Conservation (phyloP, 1,139 yeast species). For the Eremothecium coryli region DNA sequence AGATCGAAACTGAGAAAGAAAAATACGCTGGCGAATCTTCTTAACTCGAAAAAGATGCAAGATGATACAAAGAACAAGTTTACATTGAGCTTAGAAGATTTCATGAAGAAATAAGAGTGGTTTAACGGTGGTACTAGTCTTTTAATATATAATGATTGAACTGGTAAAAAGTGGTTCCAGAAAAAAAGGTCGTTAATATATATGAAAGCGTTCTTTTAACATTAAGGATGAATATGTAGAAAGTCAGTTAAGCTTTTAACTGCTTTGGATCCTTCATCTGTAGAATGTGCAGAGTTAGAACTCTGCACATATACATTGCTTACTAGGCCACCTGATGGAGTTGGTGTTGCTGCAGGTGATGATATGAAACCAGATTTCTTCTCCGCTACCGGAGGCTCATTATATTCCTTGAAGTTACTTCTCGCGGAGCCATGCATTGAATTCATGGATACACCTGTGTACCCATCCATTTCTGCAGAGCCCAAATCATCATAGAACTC, state of each 20-base stretch:
- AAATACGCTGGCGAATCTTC: constrained; percentile 31
- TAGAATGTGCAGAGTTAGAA: neutral
- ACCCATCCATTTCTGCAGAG: constrained; percentile 1
- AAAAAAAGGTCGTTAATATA: too few species aligned
- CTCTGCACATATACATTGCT: neutral
- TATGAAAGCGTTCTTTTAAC: too few species aligned
- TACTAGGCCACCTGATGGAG: constrained; percentile 2
- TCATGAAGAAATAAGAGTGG: constrained; percentile 33
- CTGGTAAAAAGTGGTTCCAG: too few species aligned
- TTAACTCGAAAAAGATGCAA: constrained; percentile 38
- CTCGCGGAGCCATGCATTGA: constrained; percentile 2
- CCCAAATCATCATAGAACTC: constrained; percentile 6
- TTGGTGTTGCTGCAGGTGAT: constrained; percentile 1
- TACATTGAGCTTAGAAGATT: constrained; percentile 42
- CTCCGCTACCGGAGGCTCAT: neutral
- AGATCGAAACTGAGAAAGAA: constrained; percentile 33
- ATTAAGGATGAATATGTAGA: constrained; percentile 5
- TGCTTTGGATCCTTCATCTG: constrained; percentile 8
- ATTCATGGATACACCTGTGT: constrained; percentile 6
- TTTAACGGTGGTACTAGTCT: too few species aligned
- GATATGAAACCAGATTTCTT: constrained; percentile 2
- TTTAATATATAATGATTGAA: too few species aligned
- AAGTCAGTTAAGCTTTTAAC: constrained; percentile 10
- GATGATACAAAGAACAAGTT: constrained; percentile 29
- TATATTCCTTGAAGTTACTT: constrained; percentile 1